Percentiles rank a stretch among this genome's conserved stretches.
These are phyloP conservation scores for Globisporangium barbulae DNA, from an alignment of 352 stramenopile genomes.

Conservation along the genomic window DNA sequence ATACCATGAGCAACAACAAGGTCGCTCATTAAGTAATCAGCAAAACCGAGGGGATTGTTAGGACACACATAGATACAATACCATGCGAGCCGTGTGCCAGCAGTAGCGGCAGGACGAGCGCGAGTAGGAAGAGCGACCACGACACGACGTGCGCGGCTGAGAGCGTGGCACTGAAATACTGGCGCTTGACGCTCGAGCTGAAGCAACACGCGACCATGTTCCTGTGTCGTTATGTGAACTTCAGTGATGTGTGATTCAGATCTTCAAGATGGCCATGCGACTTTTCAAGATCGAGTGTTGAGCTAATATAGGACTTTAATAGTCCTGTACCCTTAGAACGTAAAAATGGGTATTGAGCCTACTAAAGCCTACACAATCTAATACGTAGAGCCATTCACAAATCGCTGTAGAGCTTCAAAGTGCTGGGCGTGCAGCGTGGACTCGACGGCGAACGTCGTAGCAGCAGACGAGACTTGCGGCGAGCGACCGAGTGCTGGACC, in stretches of 20 bases:
- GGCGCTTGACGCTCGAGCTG: constrained; percentile 40
- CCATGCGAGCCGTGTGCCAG: constrained; percentile 54
- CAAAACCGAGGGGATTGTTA: constrained; percentile 12
- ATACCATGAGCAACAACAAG: constrained; percentile 10
- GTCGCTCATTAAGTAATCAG: constrained; percentile 7
- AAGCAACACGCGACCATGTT: constrained; percentile 54
- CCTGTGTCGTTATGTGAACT: not conserved
- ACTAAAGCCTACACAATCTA: not conserved
- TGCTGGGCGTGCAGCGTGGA: constrained; percentile 8
- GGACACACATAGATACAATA: constrained; percentile 1
- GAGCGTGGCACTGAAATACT: constrained; percentile 52
- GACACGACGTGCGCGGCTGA: constrained; percentile 55
- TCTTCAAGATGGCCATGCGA: not conserved
- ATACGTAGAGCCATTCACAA: not conserved
- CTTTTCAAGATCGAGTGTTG: constrained; percentile 1
- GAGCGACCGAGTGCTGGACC: not conserved
- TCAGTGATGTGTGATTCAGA: not conserved
- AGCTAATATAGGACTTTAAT: not conserved
- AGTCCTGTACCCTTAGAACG: not conserved
- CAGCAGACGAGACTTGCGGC: not conserved
- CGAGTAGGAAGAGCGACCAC: constrained; percentile 34
- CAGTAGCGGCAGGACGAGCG: constrained; percentile 48
- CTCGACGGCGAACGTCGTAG: not conserved
- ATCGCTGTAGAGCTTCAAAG: not conserved
- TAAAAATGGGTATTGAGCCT: not conserved